Conservation (phyloP, 148 eudicot species). For the Polygonum maritimum region DNA sequence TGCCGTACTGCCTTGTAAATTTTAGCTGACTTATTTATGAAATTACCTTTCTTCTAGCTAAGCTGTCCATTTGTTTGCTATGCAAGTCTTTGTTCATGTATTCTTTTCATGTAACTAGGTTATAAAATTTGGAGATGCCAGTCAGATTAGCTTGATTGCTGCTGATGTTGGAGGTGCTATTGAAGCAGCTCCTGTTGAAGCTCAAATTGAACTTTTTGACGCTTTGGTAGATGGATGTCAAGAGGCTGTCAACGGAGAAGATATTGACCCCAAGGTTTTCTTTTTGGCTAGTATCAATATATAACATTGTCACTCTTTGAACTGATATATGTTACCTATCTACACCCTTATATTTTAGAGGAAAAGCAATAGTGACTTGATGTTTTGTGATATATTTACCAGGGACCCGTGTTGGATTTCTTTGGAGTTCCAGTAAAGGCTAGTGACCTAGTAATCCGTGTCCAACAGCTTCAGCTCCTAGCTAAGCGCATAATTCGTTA, state of each 20-base stretch:
- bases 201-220: constrained; percentile 92
- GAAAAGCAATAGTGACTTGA: neutral
- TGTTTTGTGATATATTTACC: constrained; percentile 9
- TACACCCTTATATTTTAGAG: neutral
- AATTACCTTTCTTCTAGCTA: neutral
- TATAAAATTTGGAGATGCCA: constrained; percentile 89
- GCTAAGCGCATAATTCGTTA: constrained; percentile 76
- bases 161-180: constrained; percentile 87
- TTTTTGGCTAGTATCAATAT: neutral
- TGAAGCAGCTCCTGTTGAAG: constrained; percentile 83
- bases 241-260: constrained; percentile 66
- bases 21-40: constrained; percentile 3
- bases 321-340: neutral
- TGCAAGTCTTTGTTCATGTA: neutral
- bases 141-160: constrained; percentile 69
- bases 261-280: constrained; percentile 60
- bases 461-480: constrained; percentile 83
- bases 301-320: neutral
- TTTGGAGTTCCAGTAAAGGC: constrained; percentile 98
- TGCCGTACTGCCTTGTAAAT: constrained; percentile 6
- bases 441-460: constrained; percentile 72
- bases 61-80: neutral
- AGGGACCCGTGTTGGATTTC: constrained; percentile 93
- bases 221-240: constrained; percentile 85
- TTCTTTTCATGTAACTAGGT: constrained; percentile 33